Evolutionary conservation across 116 monocot genomes (phyloP).

Genomic region (Zostera marina): DNA sequence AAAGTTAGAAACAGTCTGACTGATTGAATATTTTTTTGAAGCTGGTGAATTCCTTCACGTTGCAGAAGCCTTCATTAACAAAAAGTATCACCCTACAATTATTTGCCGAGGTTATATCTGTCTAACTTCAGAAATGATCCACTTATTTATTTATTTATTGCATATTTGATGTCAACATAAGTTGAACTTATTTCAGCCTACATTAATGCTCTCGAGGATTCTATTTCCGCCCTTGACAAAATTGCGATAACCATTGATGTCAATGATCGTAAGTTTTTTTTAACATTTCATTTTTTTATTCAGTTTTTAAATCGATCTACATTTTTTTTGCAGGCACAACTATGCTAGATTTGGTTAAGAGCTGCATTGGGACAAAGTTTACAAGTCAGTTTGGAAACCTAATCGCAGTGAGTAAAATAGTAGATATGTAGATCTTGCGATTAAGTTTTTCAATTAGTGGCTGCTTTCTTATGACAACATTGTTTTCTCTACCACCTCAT

Average conservation of each 20-base stretch:
- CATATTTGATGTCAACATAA: not conserved
- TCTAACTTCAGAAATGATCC: not conserved
- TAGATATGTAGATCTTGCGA: not conserved
- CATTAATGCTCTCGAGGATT: constrained; percentile 85
- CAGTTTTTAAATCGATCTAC: not conserved
- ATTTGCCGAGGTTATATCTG: constrained; percentile 65
- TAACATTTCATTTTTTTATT: constrained; percentile 1
- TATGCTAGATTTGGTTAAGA: constrained; percentile 74
- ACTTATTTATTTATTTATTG: not conserved
- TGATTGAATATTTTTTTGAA: constrained; percentile 8
- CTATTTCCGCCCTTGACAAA: constrained; percentile 82
- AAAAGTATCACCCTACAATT: constrained; percentile 80
- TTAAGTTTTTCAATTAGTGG: not conserved
- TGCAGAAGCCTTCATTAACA: constrained; percentile 84
- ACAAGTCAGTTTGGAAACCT: constrained; percentile 89
- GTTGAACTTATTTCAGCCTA: constrained; percentile 34
- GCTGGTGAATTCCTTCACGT: constrained; percentile 99
- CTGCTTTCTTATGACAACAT: too few relatives aligned
- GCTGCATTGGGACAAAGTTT: constrained; percentile 96
- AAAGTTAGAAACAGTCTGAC: not conserved
- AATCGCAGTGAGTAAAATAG: constrained; percentile 17
- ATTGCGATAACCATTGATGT: constrained; percentile 77
- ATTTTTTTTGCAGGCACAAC: constrained; percentile 25
- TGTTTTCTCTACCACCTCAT: too few relatives aligned
- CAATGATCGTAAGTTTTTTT: constrained; percentile 63